Base-by-base conservation (phyloP, 106 monocot species). In the Dioscorea zingiberensis region DNA sequence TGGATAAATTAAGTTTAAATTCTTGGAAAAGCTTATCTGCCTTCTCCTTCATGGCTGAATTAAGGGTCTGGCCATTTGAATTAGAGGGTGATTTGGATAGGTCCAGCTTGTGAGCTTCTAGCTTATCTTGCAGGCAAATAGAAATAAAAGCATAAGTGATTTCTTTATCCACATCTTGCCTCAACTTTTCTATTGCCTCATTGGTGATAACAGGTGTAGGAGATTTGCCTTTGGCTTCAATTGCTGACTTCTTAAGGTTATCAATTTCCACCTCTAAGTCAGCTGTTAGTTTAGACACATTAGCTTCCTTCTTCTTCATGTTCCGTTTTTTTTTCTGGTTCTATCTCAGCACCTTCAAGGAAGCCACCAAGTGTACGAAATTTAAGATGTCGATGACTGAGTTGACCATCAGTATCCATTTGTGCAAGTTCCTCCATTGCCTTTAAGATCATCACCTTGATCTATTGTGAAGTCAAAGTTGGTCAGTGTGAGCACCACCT, bases 401-500 rank as follows among this genome's bases (percentile, higher is more conserved):
- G 80, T 45, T 89, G 57, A 7, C 16, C 69, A n/a, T 80, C 83
- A 6, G 65, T 68, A 25, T 84, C 83, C 86, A 86, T 66, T 38
- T 62, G 59, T 25, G 21, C 16, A 32, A 93, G 69, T 60, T 84
- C 92, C 85, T 80, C 71, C 76, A 89, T 78, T 32, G 80, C 76
- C 38, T 81, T 78, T 44, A n/a, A n/a, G n/a, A n/a, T n/a, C n/a
- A n/a, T n/a, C n/a, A n/a, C n/a, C n/a, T n/a, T n/a, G n/a, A n/a
- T 83, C 65, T 84, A 85, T 73, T 94, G 83, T 21, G 89, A 88
- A 27, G 93, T 86, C 86, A 83, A 86, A 62, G 81, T 48, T 69
- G 86, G 64, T 94, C 93, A 28, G 77, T 81, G 57, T 94, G 93
- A 6, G 89, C 93, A 69, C 89, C 93, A 71, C 93, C 89, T 64